phyloP scores from a whole-genome alignment of 2,329 filamentous ascomycete genomes.

The Ophiostoma perfectum region DNA sequence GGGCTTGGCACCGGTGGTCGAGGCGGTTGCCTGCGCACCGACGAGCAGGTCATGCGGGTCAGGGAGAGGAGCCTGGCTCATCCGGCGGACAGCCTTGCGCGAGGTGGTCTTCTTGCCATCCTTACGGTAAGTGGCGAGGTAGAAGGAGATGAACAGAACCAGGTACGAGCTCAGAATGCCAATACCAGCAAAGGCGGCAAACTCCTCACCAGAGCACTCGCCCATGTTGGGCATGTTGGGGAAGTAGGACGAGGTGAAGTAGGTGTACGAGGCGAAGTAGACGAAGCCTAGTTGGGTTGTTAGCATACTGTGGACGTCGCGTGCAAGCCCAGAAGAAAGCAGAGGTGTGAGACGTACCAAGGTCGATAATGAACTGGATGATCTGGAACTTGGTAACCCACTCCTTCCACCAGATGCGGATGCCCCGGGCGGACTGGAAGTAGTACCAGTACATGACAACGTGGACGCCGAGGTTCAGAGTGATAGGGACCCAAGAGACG shows the following conservation, averaged over 20 bases:
- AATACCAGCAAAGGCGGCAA: constrained; percentile 88
- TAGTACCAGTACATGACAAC: constrained; percentile 99
- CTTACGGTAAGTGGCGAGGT: constrained; percentile 93
- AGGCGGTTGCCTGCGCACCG: constrained; percentile 49
- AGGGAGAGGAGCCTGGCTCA: constrained; percentile 64
- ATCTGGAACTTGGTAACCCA: constrained; percentile 98
- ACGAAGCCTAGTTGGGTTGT: constrained; percentile 64
- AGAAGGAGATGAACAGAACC: constrained; percentile 98
- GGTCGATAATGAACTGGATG: constrained; percentile 92
- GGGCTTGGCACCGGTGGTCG: constrained; percentile 49
- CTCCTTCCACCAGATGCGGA: constrained; percentile 99
- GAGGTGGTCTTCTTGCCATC: constrained; percentile 71
- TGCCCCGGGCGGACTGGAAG: constrained; percentile 94
- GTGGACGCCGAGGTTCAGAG: constrained; percentile 86
- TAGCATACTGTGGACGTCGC: not conserved
- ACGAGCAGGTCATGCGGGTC: constrained; percentile 71
- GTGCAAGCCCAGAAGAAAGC: not conserved
- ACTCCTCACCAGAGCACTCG: constrained; percentile 91
- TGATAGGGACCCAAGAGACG: constrained; percentile 92
- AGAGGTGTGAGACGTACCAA: constrained; percentile 57
- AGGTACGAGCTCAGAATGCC: constrained; percentile 91
- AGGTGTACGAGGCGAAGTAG: constrained; percentile 71
- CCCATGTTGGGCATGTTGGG: constrained; percentile 75
- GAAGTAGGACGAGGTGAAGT: constrained; percentile 98
- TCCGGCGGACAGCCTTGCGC: constrained; percentile 67